Evolutionary conservation across 805 yeast species (phyloP), one percentile per base, ranked within the genome.

Genomic region (Ogataea henricii): DNA sequence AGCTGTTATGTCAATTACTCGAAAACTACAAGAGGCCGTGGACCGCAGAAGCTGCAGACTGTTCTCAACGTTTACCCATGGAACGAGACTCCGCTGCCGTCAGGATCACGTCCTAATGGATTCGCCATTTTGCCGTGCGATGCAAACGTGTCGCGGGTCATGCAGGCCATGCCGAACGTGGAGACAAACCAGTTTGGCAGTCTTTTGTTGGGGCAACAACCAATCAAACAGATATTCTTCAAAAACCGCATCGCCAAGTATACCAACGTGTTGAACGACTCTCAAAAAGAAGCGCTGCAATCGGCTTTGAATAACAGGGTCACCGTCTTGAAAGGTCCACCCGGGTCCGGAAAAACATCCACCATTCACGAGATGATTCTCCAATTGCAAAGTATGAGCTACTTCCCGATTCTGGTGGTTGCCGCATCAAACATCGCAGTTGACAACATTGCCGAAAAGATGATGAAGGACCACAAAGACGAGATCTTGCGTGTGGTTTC

Each of bases 261-360:
- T 76, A 18, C 76, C 73, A 34, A 81, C 82, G 2, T 55, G 68
- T 48, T 88, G 32, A 89, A 89, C 59, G 74, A 72, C 0, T 85
- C 96, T 0, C 99, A 92, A 64, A 74, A 73, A 35, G 67, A 72
- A 2, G 97, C 98, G 0, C 80, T 91, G 4, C 71, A 72, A 27
- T 85, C 87, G 58, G 77, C 96, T 0, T 50, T 90, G 21, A 87
- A 87, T 57, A 79, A 83, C 17, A 61, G 71, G 63, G 40, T 78
- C 7, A 65, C 80, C 0, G 74, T 85, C 7, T 73, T 85, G 7
- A 89, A 85, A 57, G 92, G 92, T 1, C 92, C 91, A 0, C 90
- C 90, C 1, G 91, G 91, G 6, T 83, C 90, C 0, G 91, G 91
- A 20, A 85, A 85, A 61, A 91, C 97, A 0, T 85, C 85, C 45